Base-by-base conservation (phyloP, 306 rosid genomes). In the Vigna trinervia region DNA sequence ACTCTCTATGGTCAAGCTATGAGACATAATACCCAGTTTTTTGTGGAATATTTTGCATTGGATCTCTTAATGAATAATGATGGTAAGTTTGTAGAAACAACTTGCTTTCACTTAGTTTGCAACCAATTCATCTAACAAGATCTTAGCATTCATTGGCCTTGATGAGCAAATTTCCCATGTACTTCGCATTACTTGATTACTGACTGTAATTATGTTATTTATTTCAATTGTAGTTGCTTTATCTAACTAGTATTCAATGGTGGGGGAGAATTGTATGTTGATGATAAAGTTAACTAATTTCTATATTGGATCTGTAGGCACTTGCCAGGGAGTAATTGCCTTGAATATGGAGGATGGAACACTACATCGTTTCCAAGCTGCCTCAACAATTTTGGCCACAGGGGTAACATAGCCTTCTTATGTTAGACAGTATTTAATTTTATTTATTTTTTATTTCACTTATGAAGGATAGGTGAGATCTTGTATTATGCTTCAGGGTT, bases 1-100 rank as follows among this genome's bases (percentile, higher is more conserved):
- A 85, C 96, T 82, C 96, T 93, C 28, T 93, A 93, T 73, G 97
- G 96, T 65, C 96, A 90, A 80, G 96, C 96, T 69, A 93, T 93
- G 97, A 93, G 79, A 78, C 97, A 93, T 59, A 90, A 90, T 80
- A 93, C 97, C 46, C 96, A 88, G 84, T 90, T 93, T 78, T 90
- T 93, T 83, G 97, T 93, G 77, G 97, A 93, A 80, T 93, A 86
- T 83, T 93, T 93, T 75, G 97, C 97, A 30, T 78, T 93, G 87
- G 97, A 93, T 85, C 90, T 93, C 64, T 3, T 93, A 61, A 86
- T 93, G 96, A 79, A 85, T 71, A 90, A 78, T 82, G 96, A 93
- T 28, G 97, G 97, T 93, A 83, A 77, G 85, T 84, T 72, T 81
- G 81, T 47, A 45, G 61, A 20, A 38, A 51, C 57, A 50, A 5